Conservation (phyloP, 2,329 filamentous ascomycete species). For the Stenocarpella maydis region DNA sequence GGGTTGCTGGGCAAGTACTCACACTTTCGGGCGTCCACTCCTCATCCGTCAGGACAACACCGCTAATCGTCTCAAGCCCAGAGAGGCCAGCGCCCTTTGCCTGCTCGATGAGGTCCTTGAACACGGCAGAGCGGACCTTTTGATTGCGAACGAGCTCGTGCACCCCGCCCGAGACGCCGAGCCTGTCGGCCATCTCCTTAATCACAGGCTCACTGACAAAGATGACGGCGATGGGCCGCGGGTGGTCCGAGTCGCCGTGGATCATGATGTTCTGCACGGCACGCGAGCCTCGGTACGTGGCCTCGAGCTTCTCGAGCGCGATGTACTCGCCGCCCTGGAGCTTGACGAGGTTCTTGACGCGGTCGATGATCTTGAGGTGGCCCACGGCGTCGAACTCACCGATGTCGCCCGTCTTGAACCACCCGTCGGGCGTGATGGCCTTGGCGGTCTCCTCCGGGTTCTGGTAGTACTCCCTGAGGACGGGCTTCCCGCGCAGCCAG, state of each 20-base stretch:
- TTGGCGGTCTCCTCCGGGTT: constrained; percentile 86
- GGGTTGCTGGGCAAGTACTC: constrained; percentile 52
- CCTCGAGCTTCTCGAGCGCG: constrained; percentile 93
- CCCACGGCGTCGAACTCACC: constrained; percentile 85
- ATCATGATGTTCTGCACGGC: constrained; percentile 88
- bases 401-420: constrained; percentile 98
- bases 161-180: constrained; percentile 59
- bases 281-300: constrained; percentile 82
- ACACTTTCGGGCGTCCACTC: constrained; percentile 89
- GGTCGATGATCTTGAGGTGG: constrained; percentile 87
- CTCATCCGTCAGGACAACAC: constrained; percentile 81
- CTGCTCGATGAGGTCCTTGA: constrained; percentile 73
- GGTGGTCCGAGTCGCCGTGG: constrained; percentile 77
- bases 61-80: constrained; percentile 77
- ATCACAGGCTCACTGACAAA: constrained; percentile 72
- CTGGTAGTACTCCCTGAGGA: constrained; percentile 82
- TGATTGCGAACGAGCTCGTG: constrained; percentile 68
- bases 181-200: constrained; percentile 64
- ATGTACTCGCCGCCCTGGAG: constrained; percentile 96
- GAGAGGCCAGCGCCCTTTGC: constrained; percentile 73
- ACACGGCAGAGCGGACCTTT: constrained; percentile 67
- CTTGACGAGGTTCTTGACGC: constrained; percentile 98
- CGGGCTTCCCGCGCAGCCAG: constrained; percentile 80
- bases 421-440: constrained; percentile 82
- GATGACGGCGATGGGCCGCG: constrained; percentile 84